Percentiles rank a stretch among this genome's conserved stretches.
Conservation (phyloP, 306 rosid genomes). For the Pyrus bretschneideri region DNA sequence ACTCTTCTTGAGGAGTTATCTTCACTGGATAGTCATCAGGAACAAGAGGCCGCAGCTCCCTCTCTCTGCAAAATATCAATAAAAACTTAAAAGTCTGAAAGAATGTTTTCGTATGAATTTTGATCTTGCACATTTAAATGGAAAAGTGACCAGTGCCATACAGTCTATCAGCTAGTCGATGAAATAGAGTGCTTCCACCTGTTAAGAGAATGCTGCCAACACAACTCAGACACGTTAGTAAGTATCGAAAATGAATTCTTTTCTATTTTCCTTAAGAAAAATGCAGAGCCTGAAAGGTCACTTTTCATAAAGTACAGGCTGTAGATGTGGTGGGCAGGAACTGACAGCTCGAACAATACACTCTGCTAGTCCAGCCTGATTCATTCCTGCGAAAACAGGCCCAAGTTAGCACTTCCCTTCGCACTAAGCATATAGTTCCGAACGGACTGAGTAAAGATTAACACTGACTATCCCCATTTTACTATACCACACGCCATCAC, state of each 20-base stretch:
- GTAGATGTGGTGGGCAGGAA: constrained; percentile 81
- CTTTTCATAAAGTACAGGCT: constrained; percentile 85
- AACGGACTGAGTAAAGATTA: constrained; percentile 8
- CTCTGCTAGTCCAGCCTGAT: constrained; percentile 90
- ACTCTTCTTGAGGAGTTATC: constrained; percentile 85
- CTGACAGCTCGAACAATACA: constrained; percentile 82
- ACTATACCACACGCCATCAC: background rate
- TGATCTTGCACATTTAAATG: background rate
- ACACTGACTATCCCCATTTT: background rate
- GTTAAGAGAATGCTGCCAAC: constrained; percentile 79
- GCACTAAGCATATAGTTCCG: background rate
- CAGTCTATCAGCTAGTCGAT: constrained; percentile 79
- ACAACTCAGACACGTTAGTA: constrained; percentile 3
- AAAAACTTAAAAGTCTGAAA: background rate
- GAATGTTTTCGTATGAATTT: background rate
- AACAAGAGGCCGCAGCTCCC: constrained; percentile 89
- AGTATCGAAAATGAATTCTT: background rate
- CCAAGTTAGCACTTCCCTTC: constrained; percentile 12
- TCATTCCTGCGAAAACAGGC: constrained; percentile 62
- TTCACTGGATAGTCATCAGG: constrained; percentile 82
- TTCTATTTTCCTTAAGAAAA: background rate
- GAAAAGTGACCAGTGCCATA: constrained; percentile 39
- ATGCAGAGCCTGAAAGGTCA: constrained; percentile 15
- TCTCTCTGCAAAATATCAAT: constrained; percentile 48
- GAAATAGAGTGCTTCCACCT: constrained; percentile 87